Conservation (phyloP, 768 basidiomycete species). For the Kwoniella dendrophila region DNA sequence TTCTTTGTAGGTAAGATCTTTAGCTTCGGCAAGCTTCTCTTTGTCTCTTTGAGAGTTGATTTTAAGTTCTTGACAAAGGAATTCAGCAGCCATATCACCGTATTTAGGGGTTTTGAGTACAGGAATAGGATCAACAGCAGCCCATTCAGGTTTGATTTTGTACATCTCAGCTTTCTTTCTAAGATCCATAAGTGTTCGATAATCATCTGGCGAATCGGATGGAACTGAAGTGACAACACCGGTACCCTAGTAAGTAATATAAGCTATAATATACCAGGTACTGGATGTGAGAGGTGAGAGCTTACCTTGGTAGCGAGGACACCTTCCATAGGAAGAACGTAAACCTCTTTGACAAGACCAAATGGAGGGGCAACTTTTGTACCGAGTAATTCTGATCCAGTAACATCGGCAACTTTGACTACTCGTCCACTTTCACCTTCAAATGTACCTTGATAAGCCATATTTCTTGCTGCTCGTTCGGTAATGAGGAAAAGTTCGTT, state of each 20-base stretch:
- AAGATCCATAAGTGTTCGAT: conserved; percentile 81
- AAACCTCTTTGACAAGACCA: conserved; percentile 78
- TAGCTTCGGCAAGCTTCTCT: conserved; percentile 91
- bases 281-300: neutral
- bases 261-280: neutral
- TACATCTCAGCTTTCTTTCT: conserved; percentile 96
- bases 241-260: conserved; percentile 69
- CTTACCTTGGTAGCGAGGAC: conserved; percentile 87
- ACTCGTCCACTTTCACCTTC: conserved; percentile 69
- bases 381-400: conserved; percentile 78
- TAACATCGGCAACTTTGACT: conserved; percentile 73
- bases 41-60: conserved; percentile 93
- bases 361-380: conserved; percentile 88
- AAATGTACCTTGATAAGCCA: conserved; percentile 90
- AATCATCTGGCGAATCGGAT: conserved; percentile 98
- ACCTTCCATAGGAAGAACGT: conserved; percentile 98
- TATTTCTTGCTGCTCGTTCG: conserved; percentile 88
- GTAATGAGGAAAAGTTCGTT: conserved; percentile 85
- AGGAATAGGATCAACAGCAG: conserved; percentile 77
- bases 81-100: conserved; percentile 84
- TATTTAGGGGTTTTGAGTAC: conserved; percentile 88
- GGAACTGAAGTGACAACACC: conserved; percentile 98
- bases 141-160: conserved; percentile 89
- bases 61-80: conserved; percentile 82
- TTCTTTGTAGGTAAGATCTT: conserved; percentile 97